Evolutionary conservation across 2,329 filamentous ascomycete genomes (phyloP).

Genomic region (Sporothrix sp.): DNA sequence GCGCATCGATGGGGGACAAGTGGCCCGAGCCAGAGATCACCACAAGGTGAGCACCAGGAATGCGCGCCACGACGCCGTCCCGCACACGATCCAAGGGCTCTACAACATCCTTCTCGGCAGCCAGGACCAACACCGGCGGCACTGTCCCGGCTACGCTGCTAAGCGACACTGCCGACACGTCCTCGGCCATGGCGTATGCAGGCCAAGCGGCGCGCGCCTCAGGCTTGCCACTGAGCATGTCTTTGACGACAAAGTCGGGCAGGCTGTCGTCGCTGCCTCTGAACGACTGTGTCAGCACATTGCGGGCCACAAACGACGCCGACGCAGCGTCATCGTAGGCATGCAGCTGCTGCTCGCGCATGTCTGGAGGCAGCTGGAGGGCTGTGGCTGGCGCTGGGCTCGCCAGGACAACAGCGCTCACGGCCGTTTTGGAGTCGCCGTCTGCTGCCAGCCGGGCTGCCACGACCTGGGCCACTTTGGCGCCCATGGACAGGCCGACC

Average conservation of each 20-base stretch:
- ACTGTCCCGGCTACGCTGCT: not conserved
- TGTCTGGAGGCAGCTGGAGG: slow-evolving; percentile 24
- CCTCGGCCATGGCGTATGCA: slow-evolving; percentile 26
- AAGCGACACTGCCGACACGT: slow-evolving; percentile 19
- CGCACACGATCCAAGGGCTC: slow-evolving; percentile 22
- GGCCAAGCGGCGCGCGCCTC: slow-evolving; percentile 28
- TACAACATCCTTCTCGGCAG: slow-evolving; percentile 20
- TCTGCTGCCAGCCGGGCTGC: slow-evolving; percentile 9
- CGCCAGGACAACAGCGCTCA: slow-evolving; percentile 22
- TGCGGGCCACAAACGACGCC: slow-evolving; percentile 24
- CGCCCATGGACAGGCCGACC: slow-evolving; percentile 32
- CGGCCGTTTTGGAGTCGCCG: slow-evolving; percentile 16
- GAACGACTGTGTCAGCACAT: slow-evolving; percentile 24
- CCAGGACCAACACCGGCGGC: slow-evolving; percentile 21
- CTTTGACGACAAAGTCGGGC: slow-evolving; percentile 15
- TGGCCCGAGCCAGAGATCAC: slow-evolving; percentile 17
- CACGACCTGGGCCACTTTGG: slow-evolving; percentile 26
- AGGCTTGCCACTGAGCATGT: slow-evolving; percentile 24
- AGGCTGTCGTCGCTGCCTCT: not conserved
- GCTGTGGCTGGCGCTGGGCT: slow-evolving; percentile 27
- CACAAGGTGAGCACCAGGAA: slow-evolving; percentile 13
- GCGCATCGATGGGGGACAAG: slow-evolving; percentile 14
- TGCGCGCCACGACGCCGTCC: slow-evolving; percentile 18
- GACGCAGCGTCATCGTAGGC: slow-evolving; percentile 25
- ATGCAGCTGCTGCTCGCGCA: slow-evolving; percentile 25